phyloP scores from a whole-genome alignment of 2,329 filamentous ascomycete genomes.

The Aureobasidium mangrovei region DNA sequence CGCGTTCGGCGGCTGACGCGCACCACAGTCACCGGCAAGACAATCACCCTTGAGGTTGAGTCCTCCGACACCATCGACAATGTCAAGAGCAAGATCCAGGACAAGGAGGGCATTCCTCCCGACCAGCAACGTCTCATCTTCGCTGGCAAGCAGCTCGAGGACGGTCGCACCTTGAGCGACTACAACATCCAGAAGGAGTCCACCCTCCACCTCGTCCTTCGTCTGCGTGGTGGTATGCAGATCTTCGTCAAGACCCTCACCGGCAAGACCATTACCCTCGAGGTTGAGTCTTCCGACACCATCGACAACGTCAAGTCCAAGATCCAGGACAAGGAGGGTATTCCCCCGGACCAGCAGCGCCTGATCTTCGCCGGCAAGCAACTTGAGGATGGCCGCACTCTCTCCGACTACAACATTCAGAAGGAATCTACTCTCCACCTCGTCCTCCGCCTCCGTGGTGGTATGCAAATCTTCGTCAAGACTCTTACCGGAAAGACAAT shows the following conservation, averaged over 20 bases:
- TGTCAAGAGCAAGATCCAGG: slow-evolving; percentile 94
- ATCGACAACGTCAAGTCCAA: slow-evolving; percentile 94
- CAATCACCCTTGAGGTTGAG: slow-evolving; percentile 59
- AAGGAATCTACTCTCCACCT: slow-evolving; percentile 85
- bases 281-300: slow-evolving; percentile 81
- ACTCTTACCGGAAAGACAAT: slow-evolving; percentile 99
- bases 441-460: slow-evolving; percentile 91
- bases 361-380: slow-evolving; percentile 93
- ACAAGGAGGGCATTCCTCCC: slow-evolving; percentile 93
- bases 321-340: slow-evolving; percentile 75
- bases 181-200: slow-evolving; percentile 84
- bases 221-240: slow-evolving; percentile 64
- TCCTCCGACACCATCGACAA: slow-evolving; percentile 87
- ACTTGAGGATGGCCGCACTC: slow-evolving; percentile 80
- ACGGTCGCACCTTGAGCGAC: slow-evolving; percentile 80
- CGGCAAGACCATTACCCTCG: slow-evolving; percentile 89
- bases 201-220: slow-evolving; percentile 56
- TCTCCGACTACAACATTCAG: slow-evolving; percentile 95
- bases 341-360: slow-evolving; percentile 89
- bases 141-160: slow-evolving; percentile 91
- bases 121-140: slow-evolving; percentile 96
- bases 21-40: slow-evolving; percentile 53
- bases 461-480: slow-evolving; percentile 80
- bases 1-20: slow-evolving; percentile 27
- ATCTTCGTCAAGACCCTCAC: slow-evolving; percentile 39